These are phyloP conservation scores for Sporodiniella umbellata DNA, from an alignment of 371 early-diverging fungal genomes.

Conservation along the genomic window DNA sequence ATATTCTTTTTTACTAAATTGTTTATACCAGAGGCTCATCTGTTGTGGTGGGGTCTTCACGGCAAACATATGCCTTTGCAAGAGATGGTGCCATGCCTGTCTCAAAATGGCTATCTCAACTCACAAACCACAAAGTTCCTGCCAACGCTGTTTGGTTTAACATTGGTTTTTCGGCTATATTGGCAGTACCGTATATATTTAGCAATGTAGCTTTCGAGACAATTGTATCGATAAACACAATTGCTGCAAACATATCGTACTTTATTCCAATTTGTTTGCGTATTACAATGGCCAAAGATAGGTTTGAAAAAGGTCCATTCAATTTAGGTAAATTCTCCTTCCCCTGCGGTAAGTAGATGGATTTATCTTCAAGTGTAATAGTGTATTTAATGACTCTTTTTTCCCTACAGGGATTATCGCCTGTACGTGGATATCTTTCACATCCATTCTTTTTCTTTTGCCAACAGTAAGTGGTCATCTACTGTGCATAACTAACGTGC, in stretches of 20 bases:
- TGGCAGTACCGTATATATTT: slow-evolving; percentile 44
- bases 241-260: slow-evolving; percentile 68
- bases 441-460: slow-evolving; percentile 58
- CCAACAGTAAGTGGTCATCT: slow-evolving; percentile 34
- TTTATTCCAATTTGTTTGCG: slow-evolving; percentile 59
- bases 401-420: slow-evolving; percentile 44
- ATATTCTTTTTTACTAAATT: no score
- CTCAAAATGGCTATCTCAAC: slow-evolving; percentile 32
- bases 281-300: slow-evolving; percentile 46
- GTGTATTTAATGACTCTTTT: no score
- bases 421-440: slow-evolving; percentile 54
- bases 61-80: slow-evolving; percentile 65
- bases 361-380: neutral
- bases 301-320: slow-evolving; percentile 20
- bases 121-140: slow-evolving; percentile 30
- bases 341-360: slow-evolving; percentile 12
- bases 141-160: slow-evolving; percentile 53
- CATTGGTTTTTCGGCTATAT: slow-evolving; percentile 36
- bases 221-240: slow-evolving; percentile 66
- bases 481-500: neutral
- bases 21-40: slow-evolving; percentile 27
- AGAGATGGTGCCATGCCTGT: slow-evolving; percentile 58
- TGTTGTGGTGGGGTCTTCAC: slow-evolving; percentile 51
- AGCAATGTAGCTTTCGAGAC: slow-evolving; percentile 55
- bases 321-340: slow-evolving; percentile 13